Conservation (phyloP, 225 moss, liverwort and hornwort species). For the Takakia lepidozioides region DNA sequence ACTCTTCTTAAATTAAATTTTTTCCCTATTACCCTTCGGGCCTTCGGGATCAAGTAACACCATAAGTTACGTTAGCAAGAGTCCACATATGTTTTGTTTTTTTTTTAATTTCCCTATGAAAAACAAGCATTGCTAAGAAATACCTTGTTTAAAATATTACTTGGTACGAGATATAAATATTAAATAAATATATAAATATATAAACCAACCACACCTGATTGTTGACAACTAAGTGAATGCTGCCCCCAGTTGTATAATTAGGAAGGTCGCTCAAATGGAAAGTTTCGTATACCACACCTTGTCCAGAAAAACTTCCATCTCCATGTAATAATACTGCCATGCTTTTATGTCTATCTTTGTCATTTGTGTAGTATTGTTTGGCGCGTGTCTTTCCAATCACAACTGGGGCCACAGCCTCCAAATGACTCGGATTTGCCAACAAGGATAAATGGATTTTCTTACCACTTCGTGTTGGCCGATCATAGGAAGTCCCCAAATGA, state of each 20-base stretch:
- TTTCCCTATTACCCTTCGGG: too few relatives aligned
- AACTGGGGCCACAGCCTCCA: conserved; percentile 83
- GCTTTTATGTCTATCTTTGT: conserved; percentile 55
- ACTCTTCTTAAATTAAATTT: too few relatives aligned
- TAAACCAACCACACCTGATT: conserved; percentile 75
- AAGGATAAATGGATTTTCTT: conserved; percentile 79
- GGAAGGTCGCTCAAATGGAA: conserved; percentile 82
- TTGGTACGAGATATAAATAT: too few relatives aligned
- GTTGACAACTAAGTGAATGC: conserved; percentile 79
- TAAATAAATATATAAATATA: too few relatives aligned
- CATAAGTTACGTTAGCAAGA: too few relatives aligned
- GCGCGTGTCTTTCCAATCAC: conserved; percentile 85
- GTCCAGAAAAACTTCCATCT: conserved; percentile 86
- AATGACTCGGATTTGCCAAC: conserved; percentile 92
- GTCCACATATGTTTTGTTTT: too few relatives aligned
- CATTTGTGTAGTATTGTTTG: conserved; percentile 77
- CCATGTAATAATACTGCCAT: conserved; percentile 81
- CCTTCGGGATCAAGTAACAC: too few relatives aligned
- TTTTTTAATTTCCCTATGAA: too few relatives aligned
- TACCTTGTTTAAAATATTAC: too few relatives aligned
- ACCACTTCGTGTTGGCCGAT: conserved; percentile 82
- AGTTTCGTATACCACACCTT: conserved; percentile 91
- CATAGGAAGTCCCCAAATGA: conserved; percentile 87
- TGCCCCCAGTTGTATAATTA: conserved; percentile 84
- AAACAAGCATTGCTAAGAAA: too few relatives aligned